phyloP scores from a whole-genome alignment of 805 yeast species.

The Ogataea saltuana region DNA sequence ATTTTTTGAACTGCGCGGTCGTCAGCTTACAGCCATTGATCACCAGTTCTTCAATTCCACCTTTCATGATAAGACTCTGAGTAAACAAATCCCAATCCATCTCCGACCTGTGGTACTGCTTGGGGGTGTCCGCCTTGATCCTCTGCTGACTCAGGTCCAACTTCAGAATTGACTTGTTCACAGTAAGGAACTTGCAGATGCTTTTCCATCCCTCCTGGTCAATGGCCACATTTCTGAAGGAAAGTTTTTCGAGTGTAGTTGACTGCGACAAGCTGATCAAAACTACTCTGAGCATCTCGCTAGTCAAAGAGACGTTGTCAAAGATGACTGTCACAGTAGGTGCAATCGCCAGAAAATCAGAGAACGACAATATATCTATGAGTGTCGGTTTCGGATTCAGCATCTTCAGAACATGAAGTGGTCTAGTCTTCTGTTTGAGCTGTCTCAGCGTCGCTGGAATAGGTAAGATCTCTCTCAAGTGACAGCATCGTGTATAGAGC shows the following conservation, averaged over 20 bases:
- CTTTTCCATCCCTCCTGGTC: slow-evolving; percentile 52
- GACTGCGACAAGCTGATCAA: slow-evolving; percentile 48
- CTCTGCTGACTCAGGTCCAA: slow-evolving; percentile 60
- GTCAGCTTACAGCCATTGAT: slow-evolving; percentile 55
- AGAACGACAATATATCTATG: slow-evolving; percentile 56
- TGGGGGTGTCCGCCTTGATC: slow-evolving; percentile 46
- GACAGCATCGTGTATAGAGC: slow-evolving; percentile 52
- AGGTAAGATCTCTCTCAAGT: slow-evolving; percentile 49
- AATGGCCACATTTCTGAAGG: slow-evolving; percentile 56
- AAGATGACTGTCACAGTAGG: slow-evolving; percentile 56
- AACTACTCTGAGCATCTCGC: slow-evolving; percentile 53
- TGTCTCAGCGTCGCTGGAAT: slow-evolving; percentile 55
- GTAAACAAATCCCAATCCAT: slow-evolving; percentile 57
- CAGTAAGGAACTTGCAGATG: slow-evolving; percentile 49
- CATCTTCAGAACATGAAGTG: slow-evolving; percentile 54
- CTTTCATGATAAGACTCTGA: slow-evolving; percentile 42
- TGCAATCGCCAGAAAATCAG: slow-evolving; percentile 57
- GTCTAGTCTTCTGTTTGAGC: slow-evolving; percentile 50
- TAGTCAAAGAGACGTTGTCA: slow-evolving; percentile 56
- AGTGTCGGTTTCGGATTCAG: slow-evolving; percentile 60
- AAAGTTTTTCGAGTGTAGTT: slow-evolving; percentile 48
- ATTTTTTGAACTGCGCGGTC: slow-evolving; percentile 41
- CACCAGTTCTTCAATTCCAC: slow-evolving; percentile 59
- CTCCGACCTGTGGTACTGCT: slow-evolving; percentile 40
- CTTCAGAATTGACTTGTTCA: slow-evolving; percentile 46